Base-by-base conservation (phyloP, 1,139 yeast species). In the Protomyces gravidus region DNA sequence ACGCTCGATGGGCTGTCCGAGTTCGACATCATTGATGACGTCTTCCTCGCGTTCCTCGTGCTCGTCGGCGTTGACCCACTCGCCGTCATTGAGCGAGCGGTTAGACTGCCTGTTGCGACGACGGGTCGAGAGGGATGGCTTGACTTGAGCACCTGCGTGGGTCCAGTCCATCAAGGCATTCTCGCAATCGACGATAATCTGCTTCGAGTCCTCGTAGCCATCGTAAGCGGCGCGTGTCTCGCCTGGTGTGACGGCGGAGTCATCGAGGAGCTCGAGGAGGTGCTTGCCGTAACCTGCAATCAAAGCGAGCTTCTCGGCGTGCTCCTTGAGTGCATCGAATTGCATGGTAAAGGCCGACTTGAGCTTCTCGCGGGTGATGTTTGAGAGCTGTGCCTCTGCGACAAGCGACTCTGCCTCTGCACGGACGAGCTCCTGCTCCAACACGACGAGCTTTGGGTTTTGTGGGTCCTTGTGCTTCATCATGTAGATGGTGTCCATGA, bases 251-350 rank as follows among this genome's bases (percentile, higher is more conserved):
- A 92, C 97, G 65, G 97, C 94, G 67, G 95, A 78, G 75, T 90
- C 97, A 74, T 92, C 97, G 73, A 92, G 82, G 73, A 92, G 83
- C 79, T 92, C 97, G 73, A 92, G 82, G 65, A 92, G 78, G 55
- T 97, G 97, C 81, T 90, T 92, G 76, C 98, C 97, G 80, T 92
- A 92, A 68, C 97, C 97, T 68, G 97, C 97, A 77, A 92, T 89
- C 72, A 92, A 80, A 59, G 97, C 97, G 69, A 87, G 80, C 79
- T 92, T 92, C 80, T 92, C 98, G 68, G 96, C 85, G 78, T 86
- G 89, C 79, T 92, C 98, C 75, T 96, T 86, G 69, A 89, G 80
- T 63, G 97, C 89, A 73, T 92, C 98, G 72, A 92, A 92, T 77
- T 89, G 97, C 78, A 90, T 90, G 79, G 88, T 86, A 83, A 86